phyloP scores from a whole-genome alignment of 2,329 filamentous ascomycete genomes.

The Escovopsis sp. region DNA sequence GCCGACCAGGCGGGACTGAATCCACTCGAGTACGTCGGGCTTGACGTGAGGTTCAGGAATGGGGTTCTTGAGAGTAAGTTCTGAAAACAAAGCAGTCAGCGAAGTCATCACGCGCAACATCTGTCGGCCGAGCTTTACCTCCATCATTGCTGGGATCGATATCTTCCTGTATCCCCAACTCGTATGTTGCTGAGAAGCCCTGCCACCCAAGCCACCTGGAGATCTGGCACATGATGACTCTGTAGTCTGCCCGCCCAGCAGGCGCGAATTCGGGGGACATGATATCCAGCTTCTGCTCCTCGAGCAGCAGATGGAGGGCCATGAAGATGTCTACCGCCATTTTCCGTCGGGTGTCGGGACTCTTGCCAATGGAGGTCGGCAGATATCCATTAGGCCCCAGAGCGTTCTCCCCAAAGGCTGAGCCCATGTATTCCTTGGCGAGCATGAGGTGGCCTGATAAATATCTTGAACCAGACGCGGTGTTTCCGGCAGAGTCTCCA shows the following conservation, averaged over 20 bases:
- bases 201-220: conserved; percentile 67
- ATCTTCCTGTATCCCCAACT: conserved; percentile 37
- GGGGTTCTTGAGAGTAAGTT: conserved; percentile 17
- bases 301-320: conserved; percentile 70
- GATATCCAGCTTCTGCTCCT: conserved; percentile 74
- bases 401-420: conserved; percentile 39
- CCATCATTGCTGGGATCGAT: conserved; percentile 23
- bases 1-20: conserved; percentile 30
- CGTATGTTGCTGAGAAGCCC: conserved; percentile 32
- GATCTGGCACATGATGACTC: conserved; percentile 67
- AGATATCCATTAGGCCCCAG: conserved; percentile 45
- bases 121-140: conserved; percentile 16
- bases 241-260: conserved; percentile 37
- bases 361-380: conserved; percentile 41
- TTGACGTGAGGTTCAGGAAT: conserved; percentile 20
- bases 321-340: conserved; percentile 54
- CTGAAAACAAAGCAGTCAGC: conserved; percentile 9
- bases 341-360: conserved; percentile 41
- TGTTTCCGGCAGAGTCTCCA: conserved; percentile 14
- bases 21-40: conserved; percentile 39
- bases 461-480: conserved; percentile 22
- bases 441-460: conserved; percentile 38
- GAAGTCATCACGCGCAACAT: neutral
- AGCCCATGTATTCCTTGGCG: conserved; percentile 50
- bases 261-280: conserved; percentile 30